phyloP scores from a whole-genome alignment of 2,329 filamentous ascomycete genomes.

The Aspergillus hiratsukae region DNA sequence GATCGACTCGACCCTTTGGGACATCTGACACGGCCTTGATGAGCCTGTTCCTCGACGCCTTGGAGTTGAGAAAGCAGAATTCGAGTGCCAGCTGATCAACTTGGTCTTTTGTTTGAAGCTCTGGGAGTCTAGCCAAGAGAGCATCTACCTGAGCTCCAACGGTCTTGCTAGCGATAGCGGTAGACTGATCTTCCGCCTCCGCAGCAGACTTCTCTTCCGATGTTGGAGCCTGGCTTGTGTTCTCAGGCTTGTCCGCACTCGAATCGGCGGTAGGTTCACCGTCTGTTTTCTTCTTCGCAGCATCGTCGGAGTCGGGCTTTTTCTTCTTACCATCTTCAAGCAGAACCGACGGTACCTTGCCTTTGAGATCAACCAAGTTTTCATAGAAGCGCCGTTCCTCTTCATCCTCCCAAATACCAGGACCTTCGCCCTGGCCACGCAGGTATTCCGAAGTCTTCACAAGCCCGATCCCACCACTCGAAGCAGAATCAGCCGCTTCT shows the following conservation, averaged over 20 bases:
- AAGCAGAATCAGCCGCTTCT: constrained; percentile 61
- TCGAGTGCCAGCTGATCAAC: constrained; percentile 92
- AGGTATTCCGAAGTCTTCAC: constrained; percentile 93
- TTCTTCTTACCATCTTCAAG: constrained; percentile 95
- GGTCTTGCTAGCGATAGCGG: constrained; percentile 94
- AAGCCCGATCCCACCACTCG: constrained; percentile 78
- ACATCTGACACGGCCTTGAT: constrained; percentile 92
- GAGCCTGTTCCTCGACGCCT: constrained; percentile 90
- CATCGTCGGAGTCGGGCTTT: constrained; percentile 75
- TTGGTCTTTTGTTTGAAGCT: constrained; percentile 83
- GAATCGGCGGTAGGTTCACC: constrained; percentile 35
- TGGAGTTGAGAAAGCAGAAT: constrained; percentile 97
- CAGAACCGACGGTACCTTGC: constrained; percentile 88
- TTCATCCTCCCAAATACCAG: constrained; percentile 98
- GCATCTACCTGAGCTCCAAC: constrained; percentile 96
- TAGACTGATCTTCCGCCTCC: constrained; percentile 75
- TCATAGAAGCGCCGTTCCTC: constrained; percentile 98
- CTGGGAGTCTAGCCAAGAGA: constrained; percentile 78
- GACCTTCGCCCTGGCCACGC: constrained; percentile 80
- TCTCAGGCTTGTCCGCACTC: constrained; percentile 41
- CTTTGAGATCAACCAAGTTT: constrained; percentile 89
- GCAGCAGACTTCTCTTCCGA: constrained; percentile 47
- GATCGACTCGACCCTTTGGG: constrained; percentile 86
- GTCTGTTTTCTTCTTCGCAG: constrained; percentile 71
- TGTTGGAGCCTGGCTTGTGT: constrained; percentile 39